Percentiles rank a stretch among this genome's conserved stretches.
Conservation (phyloP, 352 stramenopile genomes). For the Globisporangium orthogonon region DNA sequence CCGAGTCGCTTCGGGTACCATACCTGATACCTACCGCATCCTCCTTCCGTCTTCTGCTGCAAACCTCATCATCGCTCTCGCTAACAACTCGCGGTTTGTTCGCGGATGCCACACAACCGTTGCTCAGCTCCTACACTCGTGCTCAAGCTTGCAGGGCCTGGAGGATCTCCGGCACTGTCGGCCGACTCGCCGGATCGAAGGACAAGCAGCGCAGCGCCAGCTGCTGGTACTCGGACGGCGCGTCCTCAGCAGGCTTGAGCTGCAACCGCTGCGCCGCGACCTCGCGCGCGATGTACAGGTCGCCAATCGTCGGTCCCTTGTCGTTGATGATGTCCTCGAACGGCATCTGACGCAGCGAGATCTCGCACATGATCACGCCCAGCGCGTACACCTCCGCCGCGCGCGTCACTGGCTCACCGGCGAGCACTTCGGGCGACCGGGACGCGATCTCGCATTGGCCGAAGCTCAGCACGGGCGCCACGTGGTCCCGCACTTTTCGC, state of each 20-base stretch:
- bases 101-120: too few species aligned
- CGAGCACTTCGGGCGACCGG: slow-evolving; percentile 54
- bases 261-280: slow-evolving; percentile 33
- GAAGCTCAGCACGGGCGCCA: slow-evolving; percentile 32
- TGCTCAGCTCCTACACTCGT: too few species aligned
- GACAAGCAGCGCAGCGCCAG: slow-evolving; percentile 36
- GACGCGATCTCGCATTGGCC: slow-evolving; percentile 51
- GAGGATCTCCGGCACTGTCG: slow-evolving; percentile 33
- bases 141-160: slow-evolving; percentile 4
- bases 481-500: slow-evolving; percentile 35
- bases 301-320: slow-evolving; percentile 41
- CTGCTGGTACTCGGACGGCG: slow-evolving; percentile 34
- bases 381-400: slow-evolving; percentile 65
- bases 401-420: slow-evolving; percentile 29
- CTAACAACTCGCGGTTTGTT: too few species aligned
- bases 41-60: too few species aligned
- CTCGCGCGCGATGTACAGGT: slow-evolving; percentile 57
- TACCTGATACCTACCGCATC: too few species aligned
- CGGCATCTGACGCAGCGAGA: slow-evolving; percentile 36
- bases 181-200: slow-evolving; percentile 43
- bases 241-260: slow-evolving; percentile 34
- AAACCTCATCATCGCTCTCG: too few species aligned
- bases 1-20: too few species aligned
- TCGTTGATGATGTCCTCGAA: slow-evolving; percentile 42
- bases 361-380: slow-evolving; percentile 69